Evolutionary conservation across 768 basidiomycete genomes (phyloP).

Genomic region (Collybia sp.): DNA sequence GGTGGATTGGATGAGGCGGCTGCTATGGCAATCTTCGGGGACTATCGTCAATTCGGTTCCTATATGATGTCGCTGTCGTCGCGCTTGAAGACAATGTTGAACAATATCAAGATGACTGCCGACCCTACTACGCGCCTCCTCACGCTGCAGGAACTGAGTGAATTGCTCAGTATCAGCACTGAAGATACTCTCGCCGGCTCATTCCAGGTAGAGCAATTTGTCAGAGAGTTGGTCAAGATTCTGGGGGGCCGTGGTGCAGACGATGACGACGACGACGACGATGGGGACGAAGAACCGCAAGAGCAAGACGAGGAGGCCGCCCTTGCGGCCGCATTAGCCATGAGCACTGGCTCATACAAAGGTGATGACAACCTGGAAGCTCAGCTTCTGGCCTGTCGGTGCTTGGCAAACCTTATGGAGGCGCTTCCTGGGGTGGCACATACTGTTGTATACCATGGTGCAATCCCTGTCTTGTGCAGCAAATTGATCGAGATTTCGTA

Average conservation of each 20-base stretch:
- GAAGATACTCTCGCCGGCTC: conserved; percentile 96
- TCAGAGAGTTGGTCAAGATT: conserved; percentile 88
- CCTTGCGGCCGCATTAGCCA: conserved; percentile 81
- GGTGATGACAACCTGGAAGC: conserved; percentile 90
- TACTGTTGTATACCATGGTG: conserved; percentile 96
- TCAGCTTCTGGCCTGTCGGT: conserved; percentile 93
- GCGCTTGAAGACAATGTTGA: conserved; percentile 87
- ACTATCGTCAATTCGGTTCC: conserved; percentile 85
- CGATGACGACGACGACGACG: conserved; percentile 70
- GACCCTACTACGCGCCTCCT: conserved; percentile 83
- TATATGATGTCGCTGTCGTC: conserved; percentile 88
- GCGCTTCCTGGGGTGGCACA: conserved; percentile 98
- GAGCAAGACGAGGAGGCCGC: conserved; percentile 83
- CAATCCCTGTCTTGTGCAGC: conserved; percentile 95
- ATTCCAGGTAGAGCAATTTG: conserved; percentile 92
- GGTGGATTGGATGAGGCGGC: conserved; percentile 63
- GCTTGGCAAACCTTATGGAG: conserved; percentile 97
- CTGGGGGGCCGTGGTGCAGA: conserved; percentile 75
- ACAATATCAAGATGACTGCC: conserved; percentile 80
- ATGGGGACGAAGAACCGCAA: conserved; percentile 53
- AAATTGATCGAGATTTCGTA: conserved; percentile 96
- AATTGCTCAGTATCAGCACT: conserved; percentile 91
- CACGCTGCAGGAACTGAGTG: conserved; percentile 92
- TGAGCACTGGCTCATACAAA: conserved; percentile 65
- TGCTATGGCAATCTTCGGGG: conserved; percentile 79